These are phyloP conservation scores for Mortierella sp. DNA, from an alignment of 371 early-diverging fungal genomes.

Conservation along the genomic window DNA sequence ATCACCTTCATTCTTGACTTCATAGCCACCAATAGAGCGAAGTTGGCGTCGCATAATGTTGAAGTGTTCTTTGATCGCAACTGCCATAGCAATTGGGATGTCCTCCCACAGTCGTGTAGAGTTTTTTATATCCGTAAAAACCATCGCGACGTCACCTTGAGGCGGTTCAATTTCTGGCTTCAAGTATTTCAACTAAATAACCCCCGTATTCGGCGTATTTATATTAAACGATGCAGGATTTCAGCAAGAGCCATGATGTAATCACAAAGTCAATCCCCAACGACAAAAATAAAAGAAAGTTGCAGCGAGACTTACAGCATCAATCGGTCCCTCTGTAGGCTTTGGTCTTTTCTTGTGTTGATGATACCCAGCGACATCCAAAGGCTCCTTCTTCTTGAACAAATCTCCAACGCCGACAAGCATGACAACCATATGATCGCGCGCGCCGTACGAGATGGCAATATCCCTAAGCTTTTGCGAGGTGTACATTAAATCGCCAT, in stretches of 20 bases:
- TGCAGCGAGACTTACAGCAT: constrained; percentile 60
- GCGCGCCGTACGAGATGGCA: constrained; percentile 87
- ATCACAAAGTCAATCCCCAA: not conserved
- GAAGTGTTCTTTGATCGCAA: constrained; percentile 92
- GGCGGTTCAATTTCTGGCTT: constrained; percentile 89
- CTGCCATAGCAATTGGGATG: constrained; percentile 88
- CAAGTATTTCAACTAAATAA: constrained; percentile 67
- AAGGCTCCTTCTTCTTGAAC: constrained; percentile 59
- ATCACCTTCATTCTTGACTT: constrained; percentile 98
- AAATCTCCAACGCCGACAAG: constrained; percentile 85
- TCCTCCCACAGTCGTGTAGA: constrained; percentile 96
- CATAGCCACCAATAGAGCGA: constrained; percentile 91
- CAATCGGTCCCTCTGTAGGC: constrained; percentile 63
- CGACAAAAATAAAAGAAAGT: not conserved
- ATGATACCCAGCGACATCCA: constrained; percentile 21
- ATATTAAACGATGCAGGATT: too few relatives aligned
- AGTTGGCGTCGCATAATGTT: constrained; percentile 87
- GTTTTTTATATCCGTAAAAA: constrained; percentile 96
- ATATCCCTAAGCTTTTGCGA: constrained; percentile 90
- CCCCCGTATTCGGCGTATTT: too few relatives aligned
- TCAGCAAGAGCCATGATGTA: not conserved
- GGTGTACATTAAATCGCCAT: constrained; percentile 79
- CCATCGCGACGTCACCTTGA: constrained; percentile 86
- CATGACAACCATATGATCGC: constrained; percentile 87
- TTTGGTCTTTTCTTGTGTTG: constrained; percentile 50